Conservation (phyloP, 768 basidiomycete species). For the Hygrophoropsis aurantiaca region DNA sequence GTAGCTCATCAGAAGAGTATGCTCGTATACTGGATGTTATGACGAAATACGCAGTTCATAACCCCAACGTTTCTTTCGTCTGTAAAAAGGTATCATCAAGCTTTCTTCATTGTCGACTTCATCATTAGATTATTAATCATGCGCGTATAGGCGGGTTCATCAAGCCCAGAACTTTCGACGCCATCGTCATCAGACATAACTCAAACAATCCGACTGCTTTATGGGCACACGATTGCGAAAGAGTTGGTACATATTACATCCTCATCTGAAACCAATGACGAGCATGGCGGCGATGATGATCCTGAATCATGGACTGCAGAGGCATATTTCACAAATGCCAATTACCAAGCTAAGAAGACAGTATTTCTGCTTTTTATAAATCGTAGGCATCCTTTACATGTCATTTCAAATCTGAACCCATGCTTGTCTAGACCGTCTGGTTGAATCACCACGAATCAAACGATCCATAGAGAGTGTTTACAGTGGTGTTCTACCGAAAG, state of each 20-base stretch:
- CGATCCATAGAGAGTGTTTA: slow-evolving; percentile 87
- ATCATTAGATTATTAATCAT: slow-evolving; percentile 4
- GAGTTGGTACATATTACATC: slow-evolving; percentile 58
- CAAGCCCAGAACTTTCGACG: slow-evolving; percentile 79
- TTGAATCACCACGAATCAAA: slow-evolving; percentile 86
- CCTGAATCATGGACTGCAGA: slow-evolving; percentile 68
- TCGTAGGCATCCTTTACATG: slow-evolving; percentile 48
- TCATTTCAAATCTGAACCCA: not conserved
- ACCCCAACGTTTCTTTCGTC: slow-evolving; percentile 80
- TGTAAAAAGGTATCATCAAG: slow-evolving; percentile 81
- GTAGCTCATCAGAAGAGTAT: slow-evolving; percentile 88
- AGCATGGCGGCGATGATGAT: slow-evolving; percentile 29
- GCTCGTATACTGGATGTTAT: slow-evolving; percentile 87
- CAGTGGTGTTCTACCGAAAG: slow-evolving; percentile 83
- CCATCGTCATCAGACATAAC: slow-evolving; percentile 62
- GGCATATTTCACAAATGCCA: slow-evolving; percentile 80
- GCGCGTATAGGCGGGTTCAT: slow-evolving; percentile 58
- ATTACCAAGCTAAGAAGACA: slow-evolving; percentile 86
- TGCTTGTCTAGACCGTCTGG: slow-evolving; percentile 70
- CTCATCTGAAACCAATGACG: slow-evolving; percentile 34
- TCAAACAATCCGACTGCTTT: slow-evolving; percentile 77
- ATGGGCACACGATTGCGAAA: slow-evolving; percentile 77
- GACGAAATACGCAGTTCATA: slow-evolving; percentile 92
- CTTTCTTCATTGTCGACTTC: not conserved
- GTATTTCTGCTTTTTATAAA: slow-evolving; percentile 93